Conservation (phyloP, 495 filamentous ascomycete species). For the Trichoderma orchidacearum region DNA sequence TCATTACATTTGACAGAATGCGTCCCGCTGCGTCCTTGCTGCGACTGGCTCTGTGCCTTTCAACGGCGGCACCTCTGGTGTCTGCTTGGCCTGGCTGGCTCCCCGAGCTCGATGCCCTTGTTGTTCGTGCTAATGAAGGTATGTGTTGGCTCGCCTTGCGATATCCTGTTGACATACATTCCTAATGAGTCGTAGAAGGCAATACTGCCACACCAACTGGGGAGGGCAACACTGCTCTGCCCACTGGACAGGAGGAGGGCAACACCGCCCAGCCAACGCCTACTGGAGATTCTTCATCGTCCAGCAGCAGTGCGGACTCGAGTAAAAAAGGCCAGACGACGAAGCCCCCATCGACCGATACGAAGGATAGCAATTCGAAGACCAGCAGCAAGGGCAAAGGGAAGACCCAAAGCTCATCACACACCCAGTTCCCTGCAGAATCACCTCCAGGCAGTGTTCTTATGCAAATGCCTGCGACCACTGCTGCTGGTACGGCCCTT, state of each 20-base stretch:
- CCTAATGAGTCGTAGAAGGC: background rate
- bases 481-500: conserved; percentile 45
- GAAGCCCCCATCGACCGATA: background rate
- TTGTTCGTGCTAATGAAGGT: conserved; percentile 21
- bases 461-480: conserved; percentile 62
- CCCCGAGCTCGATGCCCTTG: conserved; percentile 20
- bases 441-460: conserved; percentile 58
- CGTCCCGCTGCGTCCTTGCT: background rate
- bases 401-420: conserved; percentile 24
- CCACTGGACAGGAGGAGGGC: background rate
- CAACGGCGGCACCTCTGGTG: conserved; percentile 17
- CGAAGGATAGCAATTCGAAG: background rate
- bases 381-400: background rate
- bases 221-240: conserved; percentile 1
- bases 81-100: conserved; percentile 20
- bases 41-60: conserved; percentile 18
- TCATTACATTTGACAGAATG: background rate
- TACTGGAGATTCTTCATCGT: too few relatives aligned
- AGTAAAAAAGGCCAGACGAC: background rate
- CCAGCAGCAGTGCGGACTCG: too few relatives aligned
- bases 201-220: conserved; percentile 3
- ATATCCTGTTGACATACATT: background rate
- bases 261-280: conserved; percentile 11
- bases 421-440: conserved; percentile 41
- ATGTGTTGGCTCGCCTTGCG: background rate